Evolutionary conservation across 495 filamentous ascomycete genomes (phyloP), one percentile per base, ranked within the genome.

Genomic region (Penicillium lagena): DNA sequence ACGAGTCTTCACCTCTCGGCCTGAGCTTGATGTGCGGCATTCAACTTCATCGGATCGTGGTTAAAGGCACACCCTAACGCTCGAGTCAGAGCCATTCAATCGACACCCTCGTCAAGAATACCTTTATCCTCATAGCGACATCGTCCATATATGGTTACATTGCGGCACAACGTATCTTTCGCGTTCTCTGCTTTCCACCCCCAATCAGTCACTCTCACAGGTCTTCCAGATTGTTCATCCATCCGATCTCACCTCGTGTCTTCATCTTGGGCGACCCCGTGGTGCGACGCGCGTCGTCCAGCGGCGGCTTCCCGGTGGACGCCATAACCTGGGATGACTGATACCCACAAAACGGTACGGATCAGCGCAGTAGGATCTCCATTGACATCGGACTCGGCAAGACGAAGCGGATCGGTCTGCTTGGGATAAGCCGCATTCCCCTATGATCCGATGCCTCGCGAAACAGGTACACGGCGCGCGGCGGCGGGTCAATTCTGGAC

Each of bases 121-220:
- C 76, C 87, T 71, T 89, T 85, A 56, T 93, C 87, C 66, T 93
- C 85, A 64, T 86, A 95, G 40, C 87, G 84, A 64, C 91, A 97
- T 61, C 90, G 83, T 28, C 91, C 91, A 63, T 95, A 96, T 47
- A 97, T 95, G 32, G 88, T 79, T 10, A 97, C 82, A 64, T 97
- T 96, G 51, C 90, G 82, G 68, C 91, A 97, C 22, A 93, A 73
- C 0, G 87, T 95, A 53, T 91, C 89, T 64, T 90, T 95, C 43
- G 84, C 71, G 56, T 79, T 80, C 56, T 83, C 81, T 83, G 43
- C 37, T 29, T 45, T 17, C 1, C 37, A 37, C 41, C 35, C 12
- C 28, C 27, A 39, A 35, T 53, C 9, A 49, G 52, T 44, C 33
- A 29, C n/a, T 41, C 15, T 43, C 36, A 40, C 31, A 29, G 34